Percentiles rank a stretch among this genome's conserved stretches.
phyloP scores from a whole-genome alignment of 2,329 filamentous ascomycete genomes.

The Blastomyces silverae region DNA sequence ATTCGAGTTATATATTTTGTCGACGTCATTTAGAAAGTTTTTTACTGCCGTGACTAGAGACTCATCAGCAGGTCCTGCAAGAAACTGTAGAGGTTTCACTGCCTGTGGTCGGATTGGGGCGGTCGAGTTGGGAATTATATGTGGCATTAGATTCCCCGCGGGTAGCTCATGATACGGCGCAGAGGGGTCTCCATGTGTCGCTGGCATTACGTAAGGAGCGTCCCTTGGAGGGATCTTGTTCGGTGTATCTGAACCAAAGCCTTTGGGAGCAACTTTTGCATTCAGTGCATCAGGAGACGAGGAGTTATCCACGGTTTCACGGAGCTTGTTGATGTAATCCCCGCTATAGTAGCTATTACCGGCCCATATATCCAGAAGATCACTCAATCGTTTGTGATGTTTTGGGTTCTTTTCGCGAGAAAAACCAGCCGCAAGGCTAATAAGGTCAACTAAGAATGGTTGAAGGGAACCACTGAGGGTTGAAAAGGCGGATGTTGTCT shows the following conservation, averaged over 20 bases:
- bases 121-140: constrained; percentile 68
- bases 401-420: constrained; percentile 56
- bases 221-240: constrained; percentile 43
- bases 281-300: constrained; percentile 30
- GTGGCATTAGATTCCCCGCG: constrained; percentile 71
- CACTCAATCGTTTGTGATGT: constrained; percentile 57
- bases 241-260: constrained; percentile 30
- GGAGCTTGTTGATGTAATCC: constrained; percentile 53
- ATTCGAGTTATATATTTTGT: constrained; percentile 58
- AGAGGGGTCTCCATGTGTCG: constrained; percentile 66
- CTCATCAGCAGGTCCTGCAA: constrained; percentile 60
- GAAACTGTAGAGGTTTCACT: constrained; percentile 65
- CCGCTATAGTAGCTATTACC: constrained; percentile 55
- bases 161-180: constrained; percentile 76
- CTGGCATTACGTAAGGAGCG: constrained; percentile 63
- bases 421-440: constrained; percentile 48
- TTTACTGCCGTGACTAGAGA: constrained; percentile 63
- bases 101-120: constrained; percentile 64
- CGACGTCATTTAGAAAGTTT: constrained; percentile 60
- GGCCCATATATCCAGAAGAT: constrained; percentile 65
- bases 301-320: constrained; percentile 49
- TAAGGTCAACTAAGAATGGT: constrained; percentile 56
- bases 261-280: constrained; percentile 27
- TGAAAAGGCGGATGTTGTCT: constrained; percentile 38
- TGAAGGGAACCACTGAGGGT: constrained; percentile 53